Conservation (phyloP, 164 flowering plant species). For the Euptelea pleiosperma region DNA sequence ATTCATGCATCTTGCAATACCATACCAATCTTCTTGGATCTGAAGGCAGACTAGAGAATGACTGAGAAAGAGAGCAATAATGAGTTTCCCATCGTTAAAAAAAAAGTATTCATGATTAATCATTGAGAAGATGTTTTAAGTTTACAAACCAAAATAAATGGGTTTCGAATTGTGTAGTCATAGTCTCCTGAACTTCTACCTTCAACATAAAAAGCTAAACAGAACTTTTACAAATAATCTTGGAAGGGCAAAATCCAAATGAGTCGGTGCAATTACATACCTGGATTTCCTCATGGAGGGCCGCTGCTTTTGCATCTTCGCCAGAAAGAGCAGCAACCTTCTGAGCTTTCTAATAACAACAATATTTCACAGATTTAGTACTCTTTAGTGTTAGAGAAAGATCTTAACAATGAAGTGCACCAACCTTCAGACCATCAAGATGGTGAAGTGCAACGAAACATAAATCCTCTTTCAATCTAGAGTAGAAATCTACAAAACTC, state of each 20-base stretch:
- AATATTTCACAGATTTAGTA: constrained; percentile 21
- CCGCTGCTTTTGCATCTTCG: constrained; percentile 31
- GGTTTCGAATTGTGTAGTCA: neutral
- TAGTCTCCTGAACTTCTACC: neutral
- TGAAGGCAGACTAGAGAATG: too few relatives aligned
- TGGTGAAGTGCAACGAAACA: constrained; percentile 35
- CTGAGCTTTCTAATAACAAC: constrained; percentile 41
- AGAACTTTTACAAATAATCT: neutral
- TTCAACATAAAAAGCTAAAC: too few relatives aligned
- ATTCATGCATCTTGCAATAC: too few relatives aligned
- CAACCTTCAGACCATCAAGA: constrained; percentile 60
- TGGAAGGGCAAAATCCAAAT: neutral
- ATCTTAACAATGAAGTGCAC: constrained; percentile 18
- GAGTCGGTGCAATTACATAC: constrained; percentile 27
- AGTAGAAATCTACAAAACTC: constrained; percentile 48
- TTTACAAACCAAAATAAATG: neutral
- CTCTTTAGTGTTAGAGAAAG: neutral
- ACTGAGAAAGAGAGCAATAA: too few relatives aligned
- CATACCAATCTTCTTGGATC: too few relatives aligned
- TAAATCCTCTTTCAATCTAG: constrained; percentile 48
- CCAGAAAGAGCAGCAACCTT: constrained; percentile 34
- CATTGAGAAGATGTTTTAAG: too few relatives aligned
- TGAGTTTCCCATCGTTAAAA: too few relatives aligned
- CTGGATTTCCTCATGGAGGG: constrained; percentile 53
- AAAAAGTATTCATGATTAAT: too few relatives aligned